Conservation (phyloP, 495 filamentous ascomycete species). For the Oleoguttula mirabilis region DNA sequence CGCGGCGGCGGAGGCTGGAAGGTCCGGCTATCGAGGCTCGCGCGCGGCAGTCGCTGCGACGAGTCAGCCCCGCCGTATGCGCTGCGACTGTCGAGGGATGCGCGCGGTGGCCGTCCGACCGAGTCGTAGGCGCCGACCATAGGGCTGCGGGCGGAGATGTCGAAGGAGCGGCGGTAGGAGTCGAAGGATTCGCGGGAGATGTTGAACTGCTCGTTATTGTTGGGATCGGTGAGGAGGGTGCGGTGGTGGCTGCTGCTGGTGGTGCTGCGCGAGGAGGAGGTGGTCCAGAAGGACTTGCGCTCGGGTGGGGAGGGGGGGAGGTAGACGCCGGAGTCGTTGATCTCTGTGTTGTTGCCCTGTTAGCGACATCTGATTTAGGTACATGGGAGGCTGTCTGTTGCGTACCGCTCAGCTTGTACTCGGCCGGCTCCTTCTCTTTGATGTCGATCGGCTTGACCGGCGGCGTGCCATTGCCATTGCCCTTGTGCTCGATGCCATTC, state of each 20-base stretch:
- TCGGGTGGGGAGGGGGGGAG: slow-evolving; percentile 89
- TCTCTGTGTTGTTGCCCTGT: too few species aligned
- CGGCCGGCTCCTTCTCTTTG: slow-evolving; percentile 24
- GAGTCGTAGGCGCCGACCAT: neutral
- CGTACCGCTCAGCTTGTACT: slow-evolving; percentile 35
- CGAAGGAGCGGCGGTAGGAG: slow-evolving; percentile 88
- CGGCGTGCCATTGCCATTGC: neutral
- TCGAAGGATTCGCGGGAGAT: slow-evolving; percentile 98
- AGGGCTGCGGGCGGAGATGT: slow-evolving; percentile 10
- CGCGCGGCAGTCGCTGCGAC: slow-evolving; percentile 36
- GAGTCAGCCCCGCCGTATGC: too few species aligned
- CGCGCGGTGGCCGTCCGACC: slow-evolving; percentile 77
- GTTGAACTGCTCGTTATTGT: slow-evolving; percentile 84
- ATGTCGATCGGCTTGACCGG: slow-evolving; percentile 20
- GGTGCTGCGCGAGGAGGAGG: slow-evolving; percentile 49
- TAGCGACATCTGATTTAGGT: neutral
- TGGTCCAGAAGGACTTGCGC: slow-evolving; percentile 67
- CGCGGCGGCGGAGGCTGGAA: slow-evolving; percentile 39
- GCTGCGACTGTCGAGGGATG: slow-evolving; percentile 52
- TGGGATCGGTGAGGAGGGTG: slow-evolving; percentile 59
- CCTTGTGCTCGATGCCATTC: slow-evolving; percentile 11
- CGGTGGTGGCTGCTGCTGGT: slow-evolving; percentile 54
- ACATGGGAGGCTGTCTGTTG: neutral
- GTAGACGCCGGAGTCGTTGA: slow-evolving; percentile 94
- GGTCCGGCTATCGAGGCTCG: slow-evolving; percentile 19